phyloP scores from a whole-genome alignment of 768 basidiomycete species.

The Boletus sensibilis region DNA sequence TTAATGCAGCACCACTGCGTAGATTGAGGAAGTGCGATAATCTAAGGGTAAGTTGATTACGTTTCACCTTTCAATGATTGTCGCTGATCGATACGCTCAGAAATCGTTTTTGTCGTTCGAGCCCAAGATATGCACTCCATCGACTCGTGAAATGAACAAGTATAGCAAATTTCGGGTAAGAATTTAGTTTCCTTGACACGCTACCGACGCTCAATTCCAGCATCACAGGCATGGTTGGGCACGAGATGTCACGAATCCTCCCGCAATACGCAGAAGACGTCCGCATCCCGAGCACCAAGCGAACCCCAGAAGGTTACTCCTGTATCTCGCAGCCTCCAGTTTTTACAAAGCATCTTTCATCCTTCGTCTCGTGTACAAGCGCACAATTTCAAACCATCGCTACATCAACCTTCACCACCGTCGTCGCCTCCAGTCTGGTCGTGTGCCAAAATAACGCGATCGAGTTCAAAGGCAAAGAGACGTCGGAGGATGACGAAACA shows the following conservation, averaged over 20 bases:
- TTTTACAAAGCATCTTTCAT: neutral
- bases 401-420: neutral
- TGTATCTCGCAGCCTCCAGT: neutral
- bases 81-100: constrained; percentile 8
- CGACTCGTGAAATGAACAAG: neutral
- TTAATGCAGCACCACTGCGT: neutral
- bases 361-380: neutral
- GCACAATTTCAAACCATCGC: neutral
- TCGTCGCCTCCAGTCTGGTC: constrained; percentile 9
- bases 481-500: constrained; percentile 7
- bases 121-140: neutral
- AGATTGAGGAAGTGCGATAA: neutral
- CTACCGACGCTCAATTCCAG: neutral
- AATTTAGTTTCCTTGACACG: neutral
- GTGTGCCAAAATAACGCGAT: constrained; percentile 22
- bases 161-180: constrained; percentile 5
- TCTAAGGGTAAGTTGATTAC: neutral
- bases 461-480: constrained; percentile 3
- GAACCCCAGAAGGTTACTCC: neutral
- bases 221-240: constrained; percentile 6
- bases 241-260: neutral
- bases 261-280: neutral
- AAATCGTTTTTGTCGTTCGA: neutral
- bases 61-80: neutral
- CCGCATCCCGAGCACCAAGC: neutral